phyloP scores from a whole-genome alignment of 2,329 filamentous ascomycete genomes.

The Pochonia chlamydosporia region DNA sequence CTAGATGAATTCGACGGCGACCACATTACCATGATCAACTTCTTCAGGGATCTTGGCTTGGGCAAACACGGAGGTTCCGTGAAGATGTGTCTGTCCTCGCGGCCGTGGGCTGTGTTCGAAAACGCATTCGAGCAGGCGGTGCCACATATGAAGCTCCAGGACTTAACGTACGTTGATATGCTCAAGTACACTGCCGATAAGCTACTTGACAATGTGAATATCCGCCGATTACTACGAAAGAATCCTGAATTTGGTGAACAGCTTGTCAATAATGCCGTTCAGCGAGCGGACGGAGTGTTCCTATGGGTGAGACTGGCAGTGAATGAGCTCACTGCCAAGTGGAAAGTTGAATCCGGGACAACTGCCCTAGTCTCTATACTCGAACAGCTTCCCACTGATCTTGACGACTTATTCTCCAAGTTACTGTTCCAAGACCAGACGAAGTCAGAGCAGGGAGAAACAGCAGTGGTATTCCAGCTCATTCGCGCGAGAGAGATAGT shows the following conservation, averaged over 20 bases:
- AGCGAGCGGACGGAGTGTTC: conserved; percentile 25
- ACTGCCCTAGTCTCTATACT: conserved; percentile 8
- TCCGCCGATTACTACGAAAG: conserved; percentile 11
- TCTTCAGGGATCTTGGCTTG: conserved; percentile 18
- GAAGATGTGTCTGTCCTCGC: conserved; percentile 28
- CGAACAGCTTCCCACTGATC: conserved; percentile 16
- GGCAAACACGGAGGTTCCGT: conserved; percentile 11
- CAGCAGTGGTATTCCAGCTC: conserved; percentile 22
- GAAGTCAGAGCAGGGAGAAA: conserved; percentile 10
- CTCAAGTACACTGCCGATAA: conserved; percentile 16
- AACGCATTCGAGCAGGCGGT: conserved; percentile 18
- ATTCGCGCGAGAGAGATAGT: conserved; percentile 24
- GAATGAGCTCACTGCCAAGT: conserved; percentile 18
- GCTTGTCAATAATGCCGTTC: conserved; percentile 14
- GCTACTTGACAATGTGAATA: conserved; percentile 9
- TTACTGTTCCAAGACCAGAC: conserved; percentile 23
- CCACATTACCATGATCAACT: conserved; percentile 19
- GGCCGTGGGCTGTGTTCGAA: conserved; percentile 22
- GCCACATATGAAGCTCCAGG: conserved; percentile 19
- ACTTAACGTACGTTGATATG: conserved; percentile 22
- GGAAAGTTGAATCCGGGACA: neutral
- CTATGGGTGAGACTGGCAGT: conserved; percentile 27
- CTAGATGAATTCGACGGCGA: conserved; percentile 28
- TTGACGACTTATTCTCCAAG: conserved; percentile 23
- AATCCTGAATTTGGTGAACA: conserved; percentile 1